These are phyloP conservation scores for Cinnamomum chago DNA, from an alignment of 164 flowering plant species.

Conservation along the genomic window DNA sequence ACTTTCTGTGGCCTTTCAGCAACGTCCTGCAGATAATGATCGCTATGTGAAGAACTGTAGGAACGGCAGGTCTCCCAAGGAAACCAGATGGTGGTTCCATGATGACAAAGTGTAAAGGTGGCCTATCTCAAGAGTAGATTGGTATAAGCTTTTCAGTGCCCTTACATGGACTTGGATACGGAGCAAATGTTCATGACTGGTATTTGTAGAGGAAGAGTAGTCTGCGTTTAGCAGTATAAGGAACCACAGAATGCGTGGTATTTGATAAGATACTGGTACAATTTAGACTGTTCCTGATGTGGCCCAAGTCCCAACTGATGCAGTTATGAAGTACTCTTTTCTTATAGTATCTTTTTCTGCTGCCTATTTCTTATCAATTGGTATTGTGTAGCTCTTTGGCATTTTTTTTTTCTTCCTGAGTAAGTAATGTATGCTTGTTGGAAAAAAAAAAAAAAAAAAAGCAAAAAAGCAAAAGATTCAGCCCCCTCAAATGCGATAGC, in stretches of 20 bases:
- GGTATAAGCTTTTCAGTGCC: slow-evolving; percentile 7
- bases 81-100: slow-evolving; percentile 72
- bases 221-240: slow-evolving; percentile 2
- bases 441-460: no score
- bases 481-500: no score
- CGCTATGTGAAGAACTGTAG: slow-evolving; percentile 62
- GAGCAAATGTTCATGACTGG: slow-evolving; percentile 19
- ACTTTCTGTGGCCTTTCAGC: slow-evolving; percentile 27
- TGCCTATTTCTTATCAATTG: no score
- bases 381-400: no score
- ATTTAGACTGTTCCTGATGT: no score
- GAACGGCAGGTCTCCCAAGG: slow-evolving; percentile 59
- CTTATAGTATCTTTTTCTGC: no score
- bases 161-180: slow-evolving; percentile 3
- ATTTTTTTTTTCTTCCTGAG: no score
- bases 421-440: no score
- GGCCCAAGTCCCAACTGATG: no score
- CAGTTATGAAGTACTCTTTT: no score
- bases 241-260: slow-evolving; percentile 2
- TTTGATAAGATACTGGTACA: slow-evolving; percentile 2
- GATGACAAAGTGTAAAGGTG: slow-evolving; percentile 46
- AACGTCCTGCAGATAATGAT: slow-evolving; percentile 56
- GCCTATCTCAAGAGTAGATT: slow-evolving; percentile 5
- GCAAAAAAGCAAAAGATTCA: no score
- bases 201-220: slow-evolving; percentile 24